Conservation (phyloP, 805 yeast species). For the Metschnikowia orientalis region DNA sequence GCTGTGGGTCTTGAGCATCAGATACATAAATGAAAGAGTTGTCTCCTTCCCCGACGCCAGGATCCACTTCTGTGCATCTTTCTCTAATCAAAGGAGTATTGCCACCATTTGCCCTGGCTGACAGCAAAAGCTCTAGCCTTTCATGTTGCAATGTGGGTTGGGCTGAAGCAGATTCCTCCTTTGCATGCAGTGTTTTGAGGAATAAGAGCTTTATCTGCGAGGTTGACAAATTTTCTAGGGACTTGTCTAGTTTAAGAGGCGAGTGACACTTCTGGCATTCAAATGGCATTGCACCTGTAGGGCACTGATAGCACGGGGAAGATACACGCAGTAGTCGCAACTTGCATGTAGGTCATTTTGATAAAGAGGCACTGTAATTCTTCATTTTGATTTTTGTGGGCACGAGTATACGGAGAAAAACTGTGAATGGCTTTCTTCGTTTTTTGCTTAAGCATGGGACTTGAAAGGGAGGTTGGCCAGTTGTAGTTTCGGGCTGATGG, state of each 20-base stretch:
- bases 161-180: conserved; percentile 23
- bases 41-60: conserved; percentile 1
- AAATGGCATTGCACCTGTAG: conserved; percentile 15
- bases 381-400: no score
- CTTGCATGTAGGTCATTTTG: no score
- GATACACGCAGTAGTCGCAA: no score
- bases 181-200: conserved; percentile 26
- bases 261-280: conserved; percentile 60
- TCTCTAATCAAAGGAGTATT: conserved; percentile 1
- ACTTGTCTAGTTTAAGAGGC: conserved; percentile 53
- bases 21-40: conserved; percentile 17
- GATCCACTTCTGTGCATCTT: background rate
- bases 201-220: conserved; percentile 55
- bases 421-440: no score
- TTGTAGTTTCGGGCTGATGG: no score
- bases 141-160: conserved; percentile 35
- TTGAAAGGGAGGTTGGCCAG: no score
- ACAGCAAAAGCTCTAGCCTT: conserved; percentile 22
- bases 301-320: no score
- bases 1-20: conserved; percentile 20
- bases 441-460: no score
- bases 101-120: conserved; percentile 25
- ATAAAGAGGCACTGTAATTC: no score
- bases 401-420: no score
- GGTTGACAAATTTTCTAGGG: conserved; percentile 47